Base-by-base conservation (phyloP, 2,329 filamentous ascomycete genomes). In the Fusarium beomiforme region DNA sequence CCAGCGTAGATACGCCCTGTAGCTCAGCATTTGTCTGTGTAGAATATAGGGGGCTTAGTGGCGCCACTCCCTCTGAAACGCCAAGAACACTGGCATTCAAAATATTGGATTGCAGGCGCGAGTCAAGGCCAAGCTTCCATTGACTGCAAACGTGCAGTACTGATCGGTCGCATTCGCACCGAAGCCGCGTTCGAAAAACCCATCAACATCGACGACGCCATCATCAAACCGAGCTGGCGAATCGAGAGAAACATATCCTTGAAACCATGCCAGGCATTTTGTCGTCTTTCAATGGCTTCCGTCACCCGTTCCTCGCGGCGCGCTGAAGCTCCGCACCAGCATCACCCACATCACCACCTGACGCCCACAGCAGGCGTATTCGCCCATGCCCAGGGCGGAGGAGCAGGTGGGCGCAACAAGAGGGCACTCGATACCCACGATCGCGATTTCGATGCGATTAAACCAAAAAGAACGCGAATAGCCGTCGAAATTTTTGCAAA, bases 391-490 rank as follows among this genome's bases (percentile, higher is more conserved):
- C 78, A 77, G 59, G 75, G 79, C 69, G 81, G 78, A 74, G 76
- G 83, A 33, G 76, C 79, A 69, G 81, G 80, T 73, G 83, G 83
- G 50, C 67, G 75, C 58, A 76, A 71, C 76, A 88, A 88, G 79
- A 83, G 86, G 69, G 80, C 79, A 51, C 82, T 86, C 73, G 85
- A 87, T 54, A 67, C 79, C 55, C 69, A 80, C 60, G 82, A 85
- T 51, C 79, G 79, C 75, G 84, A 87, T 59, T 79, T 82, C 74
- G 84, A 86, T 69, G 77, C 80, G 51, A 74, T 83, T 47, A 81
- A 82, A 60, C 76, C 81, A 59, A 90, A 89, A 79, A 85, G 82
- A 78, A 78, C 84, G 57, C 82, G 84, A 66, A 85, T 89, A 72
- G 80, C 85, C 26, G 85, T 88, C 70, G 87, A 89, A 73, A 87